These are phyloP conservation scores for Lachancea dasiensis DNA, from an alignment of 805 yeast genomes.

Conservation along the genomic window DNA sequence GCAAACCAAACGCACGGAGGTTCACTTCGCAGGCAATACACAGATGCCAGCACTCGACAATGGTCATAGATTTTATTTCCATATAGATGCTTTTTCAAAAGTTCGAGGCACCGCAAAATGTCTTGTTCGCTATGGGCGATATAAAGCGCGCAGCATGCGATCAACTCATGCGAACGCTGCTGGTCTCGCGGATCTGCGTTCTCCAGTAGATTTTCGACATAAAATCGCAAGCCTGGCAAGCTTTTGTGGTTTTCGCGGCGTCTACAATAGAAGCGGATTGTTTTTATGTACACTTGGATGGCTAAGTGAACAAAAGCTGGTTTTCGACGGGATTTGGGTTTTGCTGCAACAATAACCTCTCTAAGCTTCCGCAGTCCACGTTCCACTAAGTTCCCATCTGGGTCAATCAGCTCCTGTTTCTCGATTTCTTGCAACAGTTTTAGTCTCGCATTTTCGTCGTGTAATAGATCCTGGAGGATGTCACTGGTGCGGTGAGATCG, in stretches of 20 bases:
- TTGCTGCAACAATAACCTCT: constrained; percentile 21
- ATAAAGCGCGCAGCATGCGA: constrained; percentile 13
- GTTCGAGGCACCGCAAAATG: constrained; percentile 13
- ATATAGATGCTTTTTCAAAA: not conserved
- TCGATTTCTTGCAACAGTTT: constrained; percentile 37
- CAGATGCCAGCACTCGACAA: constrained; percentile 9
- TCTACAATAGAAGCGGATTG: constrained; percentile 15
- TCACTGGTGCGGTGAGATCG: constrained; percentile 48
- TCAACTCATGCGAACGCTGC: constrained; percentile 8
- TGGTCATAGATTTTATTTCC: not conserved
- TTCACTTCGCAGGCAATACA: constrained; percentile 8
- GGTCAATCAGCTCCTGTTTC: constrained; percentile 13
- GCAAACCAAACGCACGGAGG: constrained; percentile 16
- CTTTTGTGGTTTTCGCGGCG: constrained; percentile 11
- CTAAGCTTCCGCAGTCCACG: constrained; percentile 31
- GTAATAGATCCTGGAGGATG: constrained; percentile 32
- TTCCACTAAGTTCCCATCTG: constrained; percentile 17
- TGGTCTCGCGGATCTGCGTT: too few relatives aligned
- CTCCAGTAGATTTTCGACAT: constrained; percentile 1
- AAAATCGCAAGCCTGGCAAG: constrained; percentile 1
- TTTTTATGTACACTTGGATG: constrained; percentile 15
- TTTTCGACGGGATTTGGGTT: constrained; percentile 10
- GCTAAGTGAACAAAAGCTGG: constrained; percentile 14
- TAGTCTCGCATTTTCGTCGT: constrained; percentile 38
- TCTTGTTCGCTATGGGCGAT: constrained; percentile 20